Percentiles rank a stretch among this genome's conserved stretches.
phyloP scores from a whole-genome alignment of 352 stramenopile species.

The Phytophthora hybrid region DNA sequence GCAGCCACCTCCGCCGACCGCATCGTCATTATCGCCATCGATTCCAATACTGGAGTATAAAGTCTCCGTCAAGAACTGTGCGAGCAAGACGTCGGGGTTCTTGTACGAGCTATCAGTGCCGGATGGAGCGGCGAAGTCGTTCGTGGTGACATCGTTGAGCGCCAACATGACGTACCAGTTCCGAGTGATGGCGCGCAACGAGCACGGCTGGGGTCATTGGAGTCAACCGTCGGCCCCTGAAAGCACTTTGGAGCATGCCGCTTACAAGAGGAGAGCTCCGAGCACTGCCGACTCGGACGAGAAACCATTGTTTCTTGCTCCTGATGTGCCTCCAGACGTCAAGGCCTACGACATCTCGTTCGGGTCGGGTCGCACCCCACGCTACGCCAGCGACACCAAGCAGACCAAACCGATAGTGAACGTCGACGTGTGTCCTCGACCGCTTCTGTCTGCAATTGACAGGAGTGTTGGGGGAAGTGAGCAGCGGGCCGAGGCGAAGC shows the following conservation, averaged over 20 bases:
- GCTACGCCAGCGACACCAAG: slow-evolving; percentile 50
- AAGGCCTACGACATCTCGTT: slow-evolving; percentile 63
- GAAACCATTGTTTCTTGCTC: slow-evolving; percentile 42
- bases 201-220: slow-evolving; percentile 72
- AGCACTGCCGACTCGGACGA: slow-evolving; percentile 2
- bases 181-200: slow-evolving; percentile 74
- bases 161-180: slow-evolving; percentile 90
- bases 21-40: slow-evolving; percentile 21
- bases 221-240: slow-evolving; percentile 71
- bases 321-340: slow-evolving; percentile 53
- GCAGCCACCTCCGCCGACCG: slow-evolving; percentile 30
- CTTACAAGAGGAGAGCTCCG: slow-evolving; percentile 23
- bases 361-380: slow-evolving; percentile 68
- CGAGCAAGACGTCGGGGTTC: slow-evolving; percentile 62
- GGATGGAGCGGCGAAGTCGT: slow-evolving; percentile 28
- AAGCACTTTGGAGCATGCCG: slow-evolving; percentile 46
- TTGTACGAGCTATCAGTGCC: slow-evolving; percentile 56
- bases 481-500: slow-evolving; percentile 29
- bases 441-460: slow-evolving; percentile 27
- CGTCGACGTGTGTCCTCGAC: slow-evolving; percentile 47
- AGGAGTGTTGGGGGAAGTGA: slow-evolving; percentile 14
- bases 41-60: slow-evolving; percentile 60
- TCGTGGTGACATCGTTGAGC: slow-evolving; percentile 69
- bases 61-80: slow-evolving; percentile 67
- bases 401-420: slow-evolving; percentile 47